Evolutionary conservation across 495 filamentous ascomycete genomes (phyloP), one percentile per base, ranked within the genome.

Genomic region (Xylaria grammica): DNA sequence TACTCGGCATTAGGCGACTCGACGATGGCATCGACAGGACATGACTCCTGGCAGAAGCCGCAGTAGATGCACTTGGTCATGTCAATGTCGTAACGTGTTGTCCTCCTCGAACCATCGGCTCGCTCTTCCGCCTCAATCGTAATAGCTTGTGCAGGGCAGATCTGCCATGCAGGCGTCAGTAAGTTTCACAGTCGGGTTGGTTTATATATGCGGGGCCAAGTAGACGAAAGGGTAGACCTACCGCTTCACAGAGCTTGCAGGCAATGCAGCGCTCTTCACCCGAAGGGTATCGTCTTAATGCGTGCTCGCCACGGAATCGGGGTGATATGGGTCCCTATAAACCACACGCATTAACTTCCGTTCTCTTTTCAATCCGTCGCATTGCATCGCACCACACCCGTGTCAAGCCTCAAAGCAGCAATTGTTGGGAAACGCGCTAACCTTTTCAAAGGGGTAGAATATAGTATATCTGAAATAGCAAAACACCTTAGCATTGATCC

Each of bases 21-120:
- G 46, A 99, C 95, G 76, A 99, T 98, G 38, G 95, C 95, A 79
- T 99, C 95, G 32, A 98, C 95, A 30, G 95, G 95, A 80, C 95
- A 99, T 67, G 91, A 96, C 84, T 99, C 95, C 81, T 99, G 95
- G 85, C 95, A 99, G 84, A 96, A 96, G 15, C 95, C 95, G 76
- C 95, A 99, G 85, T 98, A 99, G 76, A 99, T 99, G 80, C 95
- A 99, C 84, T 99, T 99, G 74, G 95, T 98, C 95, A 99, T 99
- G 84, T 99, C 95, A 77, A 99, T 97, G 81, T 99, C 95, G 80
- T 99, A 99, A 74, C 94, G 87, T 55, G 94, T 97, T 51, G 95
- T 99, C 71, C 95, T 86, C 73, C 95, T 86, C 69, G 91, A 95
- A 48, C 95, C 95, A 72, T 99, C 95, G 72, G 89, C 91, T 78